These are phyloP conservation scores for Tuctoria greenei DNA, from an alignment of 176 grass and related monocot species.

Conservation along the genomic window DNA sequence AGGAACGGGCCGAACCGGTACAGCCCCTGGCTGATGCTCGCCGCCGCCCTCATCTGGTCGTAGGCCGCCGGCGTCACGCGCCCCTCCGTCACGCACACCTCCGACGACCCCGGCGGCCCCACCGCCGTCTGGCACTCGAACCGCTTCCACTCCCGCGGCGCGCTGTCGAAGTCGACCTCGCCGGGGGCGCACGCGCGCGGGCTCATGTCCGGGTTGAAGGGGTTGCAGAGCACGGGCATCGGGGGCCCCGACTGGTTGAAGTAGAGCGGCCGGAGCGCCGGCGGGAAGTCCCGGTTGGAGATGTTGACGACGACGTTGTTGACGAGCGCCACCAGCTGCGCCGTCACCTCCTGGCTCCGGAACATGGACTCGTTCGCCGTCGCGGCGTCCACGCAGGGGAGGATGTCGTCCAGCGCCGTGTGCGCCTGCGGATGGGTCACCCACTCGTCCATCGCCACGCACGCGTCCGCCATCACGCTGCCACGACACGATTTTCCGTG, in stretches of 20 bases:
- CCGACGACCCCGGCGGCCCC: conserved; percentile 30
- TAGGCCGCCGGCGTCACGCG: conserved; percentile 68
- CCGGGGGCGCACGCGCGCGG: conserved; percentile 42
- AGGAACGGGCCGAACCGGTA: conserved; percentile 79
- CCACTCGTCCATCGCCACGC: conserved; percentile 89
- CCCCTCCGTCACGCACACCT: conserved; percentile 59
- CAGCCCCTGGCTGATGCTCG: conserved; percentile 56
- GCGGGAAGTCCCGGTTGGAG: conserved; percentile 71
- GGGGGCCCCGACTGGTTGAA: conserved; percentile 85
- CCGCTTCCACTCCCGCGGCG: conserved; percentile 65
- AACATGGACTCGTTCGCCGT: conserved; percentile 72
- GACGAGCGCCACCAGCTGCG: conserved; percentile 72
- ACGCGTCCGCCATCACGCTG: conserved; percentile 83
- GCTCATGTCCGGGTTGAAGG: conserved; percentile 62
- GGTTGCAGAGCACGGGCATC: conserved; percentile 77
- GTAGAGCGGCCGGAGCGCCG: conserved; percentile 49
- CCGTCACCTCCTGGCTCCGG: conserved; percentile 81
- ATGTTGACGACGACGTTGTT: conserved; percentile 91
- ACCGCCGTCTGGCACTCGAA: conserved; percentile 50
- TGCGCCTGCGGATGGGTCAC: conserved; percentile 67
- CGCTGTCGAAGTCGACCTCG: conserved; percentile 61
- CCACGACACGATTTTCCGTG: no score
- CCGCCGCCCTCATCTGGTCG: conserved; percentile 70
- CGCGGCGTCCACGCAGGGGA: conserved; percentile 71
- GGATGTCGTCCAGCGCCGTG: conserved; percentile 82